phyloP scores from a whole-genome alignment of 441 rosid genomes.

The Gossypium trilobum region DNA sequence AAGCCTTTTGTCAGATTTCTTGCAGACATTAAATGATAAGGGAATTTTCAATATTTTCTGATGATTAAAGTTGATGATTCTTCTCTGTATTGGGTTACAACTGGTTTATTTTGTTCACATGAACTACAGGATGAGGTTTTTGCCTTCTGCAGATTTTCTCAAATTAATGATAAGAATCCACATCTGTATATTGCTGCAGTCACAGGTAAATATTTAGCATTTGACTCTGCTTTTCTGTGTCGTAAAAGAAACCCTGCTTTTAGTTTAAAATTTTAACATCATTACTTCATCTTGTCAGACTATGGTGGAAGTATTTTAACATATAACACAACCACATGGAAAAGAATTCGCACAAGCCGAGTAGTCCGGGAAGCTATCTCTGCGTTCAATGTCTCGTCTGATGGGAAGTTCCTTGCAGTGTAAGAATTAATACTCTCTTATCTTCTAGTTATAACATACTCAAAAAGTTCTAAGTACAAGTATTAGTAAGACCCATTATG shows the following conservation, averaged over 20 bases:
- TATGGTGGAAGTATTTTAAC: slow-evolving; percentile 62
- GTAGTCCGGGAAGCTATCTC: slow-evolving; percentile 47
- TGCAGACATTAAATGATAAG: neutral
- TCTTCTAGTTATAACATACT: neutral
- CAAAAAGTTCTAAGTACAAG: neutral
- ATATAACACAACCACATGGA: slow-evolving; percentile 66
- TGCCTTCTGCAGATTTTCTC: slow-evolving; percentile 70
- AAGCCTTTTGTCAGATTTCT: neutral
- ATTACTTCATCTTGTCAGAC: slow-evolving; percentile 28
- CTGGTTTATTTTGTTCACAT: slow-evolving; percentile 19
- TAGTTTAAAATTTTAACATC: slow-evolving; percentile 7
- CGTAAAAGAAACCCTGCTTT: neutral
- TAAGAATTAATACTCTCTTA: slow-evolving; percentile 22
- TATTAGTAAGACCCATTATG: slow-evolving; percentile 3
- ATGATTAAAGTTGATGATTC: slow-evolving; percentile 9
- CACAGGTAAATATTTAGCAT: slow-evolving; percentile 43
- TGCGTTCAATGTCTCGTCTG: slow-evolving; percentile 71
- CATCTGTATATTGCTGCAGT: slow-evolving; percentile 64
- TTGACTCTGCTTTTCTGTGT: neutral
- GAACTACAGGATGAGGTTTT: slow-evolving; percentile 69
- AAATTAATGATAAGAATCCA: slow-evolving; percentile 31
- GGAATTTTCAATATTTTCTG: neutral
- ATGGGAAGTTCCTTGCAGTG: slow-evolving; percentile 80
- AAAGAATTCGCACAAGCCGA: slow-evolving; percentile 44
- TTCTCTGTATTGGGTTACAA: slow-evolving; percentile 7